Evolutionary conservation across 176 grass and related monocot genomes (phyloP), one percentile per base, ranked within the genome.

Genomic region (Aegilops umbellulata): DNA sequence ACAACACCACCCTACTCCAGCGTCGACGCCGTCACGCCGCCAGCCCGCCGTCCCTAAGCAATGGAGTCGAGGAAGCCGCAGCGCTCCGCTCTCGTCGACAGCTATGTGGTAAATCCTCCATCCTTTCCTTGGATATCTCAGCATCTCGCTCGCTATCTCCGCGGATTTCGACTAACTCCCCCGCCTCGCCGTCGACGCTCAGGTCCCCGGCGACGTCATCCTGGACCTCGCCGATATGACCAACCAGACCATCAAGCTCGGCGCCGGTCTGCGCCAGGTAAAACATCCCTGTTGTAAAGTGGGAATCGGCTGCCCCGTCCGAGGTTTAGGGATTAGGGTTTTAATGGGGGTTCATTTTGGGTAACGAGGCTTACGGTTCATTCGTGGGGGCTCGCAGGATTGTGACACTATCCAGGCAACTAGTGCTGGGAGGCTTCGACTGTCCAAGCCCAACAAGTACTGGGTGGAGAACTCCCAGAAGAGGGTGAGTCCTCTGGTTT

Each of bases 381-480:
- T 69, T 14, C 11, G 2, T n/a, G 23, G 15, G 24, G 60, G 12
- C 6, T 88, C 85, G 72, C 77, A 99, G 97, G 97, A 96, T 30
- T 87, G 88, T 61, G 94, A 96, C 61, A 90, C 82, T 16, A 88
- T 99, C 51, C 90, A 88, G 80, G 94, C 87, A 22, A 96, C 86
- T 29, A 90, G 77, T 75, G 88, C 90, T 46, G 97, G 97, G 57
- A 92, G 84, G 67, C 84, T 96, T 67, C 86, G 90, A 49, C 31
- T 99, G 70, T 91, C 92, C 16, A 99, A 96, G 79, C 94, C 90
- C n/a, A 99, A 94, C 83, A 99, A 94, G 72, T 96, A 99, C 51
- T 99, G 97, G 97, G 86, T 99, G 19, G 97, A 94, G 84, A 96
- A 77, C 80, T 96, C 97, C 14, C 90, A 94, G 69, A 99, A 99